Conservation (phyloP, 805 yeast genomes). For the Wickerhamiella brachini region DNA sequence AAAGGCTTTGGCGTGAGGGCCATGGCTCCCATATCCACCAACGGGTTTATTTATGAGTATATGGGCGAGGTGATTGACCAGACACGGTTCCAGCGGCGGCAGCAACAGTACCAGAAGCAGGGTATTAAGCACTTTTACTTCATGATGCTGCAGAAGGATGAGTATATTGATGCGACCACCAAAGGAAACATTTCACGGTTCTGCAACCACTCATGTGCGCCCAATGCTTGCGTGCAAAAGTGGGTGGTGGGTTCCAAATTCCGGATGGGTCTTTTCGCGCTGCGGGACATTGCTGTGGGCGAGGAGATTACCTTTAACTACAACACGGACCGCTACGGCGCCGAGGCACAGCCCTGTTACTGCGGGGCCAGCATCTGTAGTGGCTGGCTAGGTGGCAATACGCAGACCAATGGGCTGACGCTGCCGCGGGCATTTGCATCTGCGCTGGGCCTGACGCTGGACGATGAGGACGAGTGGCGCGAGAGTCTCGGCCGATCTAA, state of each 20-base stretch:
- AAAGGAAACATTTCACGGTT: slow-evolving; percentile 84
- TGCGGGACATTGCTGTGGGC: slow-evolving; percentile 52
- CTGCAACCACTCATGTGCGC: slow-evolving; percentile 89
- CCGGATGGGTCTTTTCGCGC: slow-evolving; percentile 90
- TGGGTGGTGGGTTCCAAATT: slow-evolving; percentile 91
- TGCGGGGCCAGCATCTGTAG: slow-evolving; percentile 89
- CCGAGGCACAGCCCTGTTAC: slow-evolving; percentile 83
- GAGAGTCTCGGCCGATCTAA: slow-evolving; percentile 7
- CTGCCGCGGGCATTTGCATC: slow-evolving; percentile 74
- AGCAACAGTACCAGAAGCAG: slow-evolving; percentile 46
- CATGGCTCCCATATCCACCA: slow-evolving; percentile 38
- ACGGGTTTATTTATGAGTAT: slow-evolving; percentile 78
- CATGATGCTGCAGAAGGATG: slow-evolving; percentile 89
- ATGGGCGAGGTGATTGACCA: slow-evolving; percentile 90
- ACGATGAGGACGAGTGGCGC: slow-evolving; percentile 45
- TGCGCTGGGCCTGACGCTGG: slow-evolving; percentile 59
- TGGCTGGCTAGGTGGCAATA: slow-evolving; percentile 91
- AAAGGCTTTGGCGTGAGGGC: slow-evolving; percentile 91
- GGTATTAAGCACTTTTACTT: slow-evolving; percentile 76
- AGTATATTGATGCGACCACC: slow-evolving; percentile 87
- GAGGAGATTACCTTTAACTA: slow-evolving; percentile 90
- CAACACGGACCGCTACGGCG: slow-evolving; percentile 93
- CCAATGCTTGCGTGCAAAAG: slow-evolving; percentile 89
- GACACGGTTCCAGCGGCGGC: slow-evolving; percentile 54
- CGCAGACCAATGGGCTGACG: slow-evolving; percentile 85